Conservation (phyloP, 2,329 filamentous ascomycete species). For the Sarocladium oryzae region DNA sequence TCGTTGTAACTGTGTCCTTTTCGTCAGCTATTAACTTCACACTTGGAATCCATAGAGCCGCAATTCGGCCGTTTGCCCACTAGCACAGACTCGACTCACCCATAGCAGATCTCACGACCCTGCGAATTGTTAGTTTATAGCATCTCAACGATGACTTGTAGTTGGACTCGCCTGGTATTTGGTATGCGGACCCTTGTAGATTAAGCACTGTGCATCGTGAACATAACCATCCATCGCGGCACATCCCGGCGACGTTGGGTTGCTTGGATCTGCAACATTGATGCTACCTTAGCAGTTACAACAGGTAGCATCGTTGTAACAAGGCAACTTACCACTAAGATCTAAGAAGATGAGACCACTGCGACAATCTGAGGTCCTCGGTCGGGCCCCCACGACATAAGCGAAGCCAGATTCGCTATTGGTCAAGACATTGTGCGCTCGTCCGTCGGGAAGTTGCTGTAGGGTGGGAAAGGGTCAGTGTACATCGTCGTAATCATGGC, state of each 20-base stretch:
- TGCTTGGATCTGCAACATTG: slow-evolving; percentile 40
- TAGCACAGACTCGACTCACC: slow-evolving; percentile 15
- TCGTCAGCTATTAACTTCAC: no score
- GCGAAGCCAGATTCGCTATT: slow-evolving; percentile 39
- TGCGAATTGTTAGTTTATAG: background rate
- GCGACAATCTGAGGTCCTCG: slow-evolving; percentile 29
- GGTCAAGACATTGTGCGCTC: slow-evolving; percentile 14
- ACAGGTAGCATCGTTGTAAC: slow-evolving; percentile 14
- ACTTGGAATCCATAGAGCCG: no score
- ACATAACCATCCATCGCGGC: slow-evolving; percentile 51
- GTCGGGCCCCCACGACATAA: slow-evolving; percentile 35
- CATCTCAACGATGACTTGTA: background rate
- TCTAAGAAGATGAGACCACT: slow-evolving; percentile 55
- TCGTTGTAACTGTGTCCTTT: slow-evolving; percentile 34
- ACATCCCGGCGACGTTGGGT: slow-evolving; percentile 47
- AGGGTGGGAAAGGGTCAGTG: background rate
- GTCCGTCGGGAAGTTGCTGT: slow-evolving; percentile 16
- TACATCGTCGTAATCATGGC: background rate
- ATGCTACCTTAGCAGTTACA: background rate
- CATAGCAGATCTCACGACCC: slow-evolving; percentile 47
- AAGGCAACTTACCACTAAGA: slow-evolving; percentile 27
- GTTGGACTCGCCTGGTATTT: slow-evolving; percentile 5
- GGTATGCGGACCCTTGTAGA: slow-evolving; percentile 39
- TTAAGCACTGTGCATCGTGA: slow-evolving; percentile 54
- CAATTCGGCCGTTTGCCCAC: no score